These are phyloP conservation scores for Bipolaris zeicola DNA, from an alignment of 2,329 filamentous ascomycete genomes.

Conservation along the genomic window DNA sequence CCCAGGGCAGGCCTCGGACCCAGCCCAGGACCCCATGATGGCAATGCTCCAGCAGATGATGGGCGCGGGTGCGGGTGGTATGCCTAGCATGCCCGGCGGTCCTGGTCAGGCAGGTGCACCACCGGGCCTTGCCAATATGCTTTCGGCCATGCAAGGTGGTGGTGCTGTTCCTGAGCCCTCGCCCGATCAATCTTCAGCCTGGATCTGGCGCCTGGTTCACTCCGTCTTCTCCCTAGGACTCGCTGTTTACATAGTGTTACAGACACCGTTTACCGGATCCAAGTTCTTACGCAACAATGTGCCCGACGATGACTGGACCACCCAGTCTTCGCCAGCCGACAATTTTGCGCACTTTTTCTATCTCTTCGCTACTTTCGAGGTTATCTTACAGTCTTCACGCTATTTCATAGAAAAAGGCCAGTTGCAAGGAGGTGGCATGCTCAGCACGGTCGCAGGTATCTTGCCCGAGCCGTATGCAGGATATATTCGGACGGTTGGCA, in stretches of 20 bases:
- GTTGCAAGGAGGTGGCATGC: constrained; percentile 63
- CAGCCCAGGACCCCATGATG: constrained; percentile 61
- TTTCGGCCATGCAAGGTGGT: constrained; percentile 54
- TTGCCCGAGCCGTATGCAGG: constrained; percentile 68
- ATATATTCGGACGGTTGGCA: constrained; percentile 65
- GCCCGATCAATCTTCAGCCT: constrained; percentile 52
- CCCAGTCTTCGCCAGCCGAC: constrained; percentile 45
- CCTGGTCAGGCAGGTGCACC: constrained; percentile 39
- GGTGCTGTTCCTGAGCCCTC: constrained; percentile 44
- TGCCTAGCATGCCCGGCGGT: constrained; percentile 41
- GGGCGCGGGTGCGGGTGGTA: constrained; percentile 50
- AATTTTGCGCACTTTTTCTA: constrained; percentile 69
- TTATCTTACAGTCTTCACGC: constrained; percentile 71
- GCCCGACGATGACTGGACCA: constrained; percentile 39
- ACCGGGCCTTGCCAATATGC: constrained; percentile 51
- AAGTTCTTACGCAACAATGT: constrained; percentile 59
- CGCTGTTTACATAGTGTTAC: constrained; percentile 71
- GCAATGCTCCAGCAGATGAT: constrained; percentile 79
- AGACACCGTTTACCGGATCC: constrained; percentile 71
- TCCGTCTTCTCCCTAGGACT: constrained; percentile 72
- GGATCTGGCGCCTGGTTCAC: constrained; percentile 75
- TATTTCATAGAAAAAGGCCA: constrained; percentile 71
- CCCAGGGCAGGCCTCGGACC: constrained; percentile 28
- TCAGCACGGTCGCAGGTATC: constrained; percentile 68
- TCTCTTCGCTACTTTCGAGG: constrained; percentile 79